phyloP scores from a whole-genome alignment of 352 stramenopile species.

The Halophytophthora batemanensis region DNA sequence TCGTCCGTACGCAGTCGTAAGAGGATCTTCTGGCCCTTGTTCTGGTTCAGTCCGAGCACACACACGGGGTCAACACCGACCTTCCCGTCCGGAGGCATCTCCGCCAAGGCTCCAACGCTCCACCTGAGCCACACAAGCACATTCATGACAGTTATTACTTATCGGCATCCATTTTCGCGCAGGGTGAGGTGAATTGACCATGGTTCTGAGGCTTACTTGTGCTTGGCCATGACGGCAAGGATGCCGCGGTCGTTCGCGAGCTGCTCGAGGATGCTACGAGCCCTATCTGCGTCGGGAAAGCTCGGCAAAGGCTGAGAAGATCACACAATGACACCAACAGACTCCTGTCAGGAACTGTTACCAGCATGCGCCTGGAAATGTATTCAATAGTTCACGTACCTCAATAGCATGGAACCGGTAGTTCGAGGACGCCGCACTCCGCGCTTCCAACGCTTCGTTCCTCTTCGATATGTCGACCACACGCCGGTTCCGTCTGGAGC shows the following conservation, averaged over 20 bases:
- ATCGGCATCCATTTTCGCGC: no score
- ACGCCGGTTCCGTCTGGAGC: slow-evolving; percentile 42
- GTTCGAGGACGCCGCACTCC: slow-evolving; percentile 35
- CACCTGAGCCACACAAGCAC: slow-evolving; percentile 38
- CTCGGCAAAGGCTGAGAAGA: slow-evolving; percentile 39
- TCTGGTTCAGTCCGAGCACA: slow-evolving; percentile 93
- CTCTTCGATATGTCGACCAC: slow-evolving; percentile 56
- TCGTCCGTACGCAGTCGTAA: slow-evolving; percentile 94
- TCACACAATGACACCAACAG: neutral
- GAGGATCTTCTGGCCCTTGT: slow-evolving; percentile 93
- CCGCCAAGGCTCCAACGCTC: slow-evolving; percentile 80
- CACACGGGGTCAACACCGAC: slow-evolving; percentile 87
- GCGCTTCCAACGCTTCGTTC: slow-evolving; percentile 37
- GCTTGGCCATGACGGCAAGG: slow-evolving; percentile 84
- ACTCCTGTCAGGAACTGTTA: neutral
- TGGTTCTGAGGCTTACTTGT: slow-evolving; percentile 70
- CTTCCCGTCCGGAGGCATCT: slow-evolving; percentile 91
- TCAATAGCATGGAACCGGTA: slow-evolving; percentile 78
- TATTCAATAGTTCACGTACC: no score
- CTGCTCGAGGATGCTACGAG: slow-evolving; percentile 74
- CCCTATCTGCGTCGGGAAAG: slow-evolving; percentile 51
- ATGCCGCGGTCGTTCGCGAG: slow-evolving; percentile 88
- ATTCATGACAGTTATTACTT: no score
- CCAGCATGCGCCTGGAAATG: no score
- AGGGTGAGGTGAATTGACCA: no score